phyloP scores from a whole-genome alignment of 2,329 filamentous ascomycete genomes.

The Claviceps sp. region DNA sequence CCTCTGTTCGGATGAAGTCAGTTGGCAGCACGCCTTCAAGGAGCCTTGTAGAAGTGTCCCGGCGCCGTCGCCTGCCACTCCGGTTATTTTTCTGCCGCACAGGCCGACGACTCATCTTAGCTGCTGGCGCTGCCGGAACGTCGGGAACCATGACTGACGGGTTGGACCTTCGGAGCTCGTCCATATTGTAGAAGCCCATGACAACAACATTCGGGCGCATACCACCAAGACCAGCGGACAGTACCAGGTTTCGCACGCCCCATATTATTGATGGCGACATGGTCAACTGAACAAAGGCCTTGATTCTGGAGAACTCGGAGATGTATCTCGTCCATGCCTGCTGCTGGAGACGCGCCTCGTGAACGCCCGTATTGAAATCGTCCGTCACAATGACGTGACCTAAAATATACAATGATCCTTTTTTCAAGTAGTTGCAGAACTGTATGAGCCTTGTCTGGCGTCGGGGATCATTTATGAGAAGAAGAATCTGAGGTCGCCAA shows the following conservation, averaged over 20 bases:
- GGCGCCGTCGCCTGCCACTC: conserved; percentile 25
- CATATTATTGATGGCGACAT: conserved; percentile 74
- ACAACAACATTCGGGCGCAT: conserved; percentile 85
- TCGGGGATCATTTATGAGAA: conserved; percentile 74
- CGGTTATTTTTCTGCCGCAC: conserved; percentile 18
- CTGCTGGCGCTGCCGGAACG: conserved; percentile 23
- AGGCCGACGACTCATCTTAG: conserved; percentile 17
- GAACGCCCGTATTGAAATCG: conserved; percentile 65
- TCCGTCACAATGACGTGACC: conserved; percentile 80
- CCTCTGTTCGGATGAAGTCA: conserved; percentile 54
- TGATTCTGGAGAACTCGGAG: conserved; percentile 67
- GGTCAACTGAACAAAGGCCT: conserved; percentile 78
- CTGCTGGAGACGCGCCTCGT: conserved; percentile 71
- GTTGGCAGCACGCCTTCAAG: conserved; percentile 51
- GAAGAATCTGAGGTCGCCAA: conserved; percentile 77
- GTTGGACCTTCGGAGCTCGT: conserved; percentile 52
- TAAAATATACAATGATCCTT: conserved; percentile 71
- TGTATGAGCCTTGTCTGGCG: conserved; percentile 72
- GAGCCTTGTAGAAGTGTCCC: conserved; percentile 41
- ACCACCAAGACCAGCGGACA: conserved; percentile 70
- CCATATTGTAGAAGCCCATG: conserved; percentile 66
- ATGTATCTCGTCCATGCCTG: conserved; percentile 77
- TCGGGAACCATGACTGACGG: conserved; percentile 45
- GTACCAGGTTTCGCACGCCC: conserved; percentile 70
- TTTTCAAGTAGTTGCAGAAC: conserved; percentile 86